These are phyloP conservation scores for Albatrellus sp. DNA, from an alignment of 1,284 basidiomycete genomes.

Conservation along the genomic window DNA sequence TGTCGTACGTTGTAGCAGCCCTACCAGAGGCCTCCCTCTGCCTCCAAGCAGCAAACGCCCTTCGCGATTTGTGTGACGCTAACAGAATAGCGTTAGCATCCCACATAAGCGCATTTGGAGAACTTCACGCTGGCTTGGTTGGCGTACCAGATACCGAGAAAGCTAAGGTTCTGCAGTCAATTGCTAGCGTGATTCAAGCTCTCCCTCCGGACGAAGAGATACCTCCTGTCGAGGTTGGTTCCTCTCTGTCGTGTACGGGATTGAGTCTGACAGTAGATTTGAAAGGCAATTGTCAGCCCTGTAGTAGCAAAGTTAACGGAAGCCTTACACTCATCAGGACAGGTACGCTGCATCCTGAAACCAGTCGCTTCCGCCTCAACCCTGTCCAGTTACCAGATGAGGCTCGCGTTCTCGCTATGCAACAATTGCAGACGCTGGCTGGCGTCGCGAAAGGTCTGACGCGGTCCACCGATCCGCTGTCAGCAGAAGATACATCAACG, in stretches of 20 bases:
- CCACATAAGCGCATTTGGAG: slow-evolving; percentile 75
- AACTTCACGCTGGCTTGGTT: slow-evolving; percentile 65
- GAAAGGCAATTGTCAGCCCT: slow-evolving; percentile 62
- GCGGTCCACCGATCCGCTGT: slow-evolving; percentile 55
- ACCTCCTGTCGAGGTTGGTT: slow-evolving; percentile 58
- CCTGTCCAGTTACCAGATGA: slow-evolving; percentile 50
- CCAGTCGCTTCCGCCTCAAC: background rate
- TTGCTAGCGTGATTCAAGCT: slow-evolving; percentile 84
- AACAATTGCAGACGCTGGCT: slow-evolving; percentile 67
- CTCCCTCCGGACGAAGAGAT: slow-evolving; percentile 67
- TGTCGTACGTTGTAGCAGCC: slow-evolving; percentile 65
- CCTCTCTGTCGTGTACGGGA: background rate
- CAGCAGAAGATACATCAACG: slow-evolving; percentile 41
- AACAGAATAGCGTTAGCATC: slow-evolving; percentile 70
- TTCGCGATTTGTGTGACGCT: slow-evolving; percentile 78
- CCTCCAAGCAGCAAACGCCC: slow-evolving; percentile 64
- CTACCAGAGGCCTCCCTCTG: slow-evolving; percentile 53
- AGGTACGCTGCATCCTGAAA: slow-evolving; percentile 24
- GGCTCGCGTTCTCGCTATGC: slow-evolving; percentile 43
- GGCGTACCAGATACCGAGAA: slow-evolving; percentile 79
- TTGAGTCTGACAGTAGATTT: background rate
- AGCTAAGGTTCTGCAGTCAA: slow-evolving; percentile 79
- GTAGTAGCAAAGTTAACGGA: slow-evolving; percentile 59
- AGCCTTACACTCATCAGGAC: slow-evolving; percentile 39
- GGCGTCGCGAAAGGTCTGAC: slow-evolving; percentile 81